Base-by-base conservation (phyloP, 2,329 filamentous ascomycete genomes). In the Tetracladium maxilliforme region DNA sequence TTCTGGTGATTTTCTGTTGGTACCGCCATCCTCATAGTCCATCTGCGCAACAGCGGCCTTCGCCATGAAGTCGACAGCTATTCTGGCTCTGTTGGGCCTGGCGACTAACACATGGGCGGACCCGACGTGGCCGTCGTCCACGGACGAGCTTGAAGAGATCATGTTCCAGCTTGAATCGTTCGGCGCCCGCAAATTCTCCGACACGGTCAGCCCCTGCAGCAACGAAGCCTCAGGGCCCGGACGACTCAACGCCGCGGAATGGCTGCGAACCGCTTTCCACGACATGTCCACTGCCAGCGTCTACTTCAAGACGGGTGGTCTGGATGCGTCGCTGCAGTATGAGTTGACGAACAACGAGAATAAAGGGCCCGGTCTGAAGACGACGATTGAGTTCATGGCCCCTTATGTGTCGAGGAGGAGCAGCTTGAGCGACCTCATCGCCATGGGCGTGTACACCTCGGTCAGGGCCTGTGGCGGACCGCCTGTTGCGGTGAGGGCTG, bases 121-220 rank as follows among this genome's bases (percentile, higher is more conserved):
- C 33, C 63, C 62, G 16, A 74, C 67, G 37, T 75, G 70, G 70
- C 70, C 70, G 3, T 59, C 64, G 3, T 38, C 54, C 9, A 57
- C 57, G 11, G 70, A 75, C 37, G 68, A 74, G 41, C 48, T 75
- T 30, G 70, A 75, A 44, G 69, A 72, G 42, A 62, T 73, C 34
- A 65, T 74, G 53, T 70, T 61, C 38, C 62, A 73, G 36, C 60
- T 64, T 26, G 49, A 54, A 17, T 66, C 64, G 4, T 64, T 68
- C 38, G 51, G 56, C 22, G 54, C 58, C 16, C 56, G 66, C 32
- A 56, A 61, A 20, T 71, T 75, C 40, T 58, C 64, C 22, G 56
- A 59, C 25, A 56, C 57, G 10, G 60, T 75, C 28, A 64, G 55
- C 17, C 69, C 68, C 6, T 74, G 69, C 45, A 52, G 52, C 21